These are phyloP conservation scores for Aurinia saxatilis DNA, from an alignment of 345 rosid species.

Conservation along the genomic window DNA sequence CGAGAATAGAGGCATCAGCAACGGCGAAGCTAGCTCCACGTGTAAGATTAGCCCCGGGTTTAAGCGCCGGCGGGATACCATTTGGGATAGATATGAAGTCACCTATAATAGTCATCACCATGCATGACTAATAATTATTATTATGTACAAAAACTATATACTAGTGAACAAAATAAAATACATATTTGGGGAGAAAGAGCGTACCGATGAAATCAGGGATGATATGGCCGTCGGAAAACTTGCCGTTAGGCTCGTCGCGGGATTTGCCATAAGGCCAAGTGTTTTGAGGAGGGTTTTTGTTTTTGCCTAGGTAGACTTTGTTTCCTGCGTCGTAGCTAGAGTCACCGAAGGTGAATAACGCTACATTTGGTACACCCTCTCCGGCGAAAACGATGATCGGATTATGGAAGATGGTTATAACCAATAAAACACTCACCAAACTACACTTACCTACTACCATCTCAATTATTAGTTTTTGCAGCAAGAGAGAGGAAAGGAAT, in stretches of 20 bases:
- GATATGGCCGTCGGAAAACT: conserved; percentile 29
- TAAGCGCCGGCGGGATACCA: conserved; percentile 18
- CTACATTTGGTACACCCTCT: background rate
- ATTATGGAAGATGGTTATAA: background rate
- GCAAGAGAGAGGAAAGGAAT: background rate
- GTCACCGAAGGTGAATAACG: conserved; percentile 24
- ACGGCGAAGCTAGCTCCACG: conserved; percentile 26
- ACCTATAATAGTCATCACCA: background rate
- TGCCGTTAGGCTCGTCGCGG: conserved; percentile 26
- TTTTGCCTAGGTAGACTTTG: background rate
- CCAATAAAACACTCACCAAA: conserved; percentile 3
- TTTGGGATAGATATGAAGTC: conserved; percentile 20
- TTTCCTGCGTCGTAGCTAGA: conserved; percentile 23
- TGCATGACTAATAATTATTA: background rate
- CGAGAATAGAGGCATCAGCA: conserved; percentile 20
- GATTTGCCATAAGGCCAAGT: conserved; percentile 34
- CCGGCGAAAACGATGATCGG: conserved; percentile 10
- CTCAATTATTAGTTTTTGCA: background rate
- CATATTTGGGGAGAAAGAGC: background rate
- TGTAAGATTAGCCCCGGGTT: background rate
- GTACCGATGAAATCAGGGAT: conserved; percentile 36
- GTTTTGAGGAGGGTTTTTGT: background rate
- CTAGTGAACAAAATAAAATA: too few species aligned
- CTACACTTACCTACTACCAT: conserved; percentile 3
- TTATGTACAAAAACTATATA: background rate